Evolutionary conservation across 805 yeast genomes (phyloP).

Genomic region (Lipomyces oligophaga): DNA sequence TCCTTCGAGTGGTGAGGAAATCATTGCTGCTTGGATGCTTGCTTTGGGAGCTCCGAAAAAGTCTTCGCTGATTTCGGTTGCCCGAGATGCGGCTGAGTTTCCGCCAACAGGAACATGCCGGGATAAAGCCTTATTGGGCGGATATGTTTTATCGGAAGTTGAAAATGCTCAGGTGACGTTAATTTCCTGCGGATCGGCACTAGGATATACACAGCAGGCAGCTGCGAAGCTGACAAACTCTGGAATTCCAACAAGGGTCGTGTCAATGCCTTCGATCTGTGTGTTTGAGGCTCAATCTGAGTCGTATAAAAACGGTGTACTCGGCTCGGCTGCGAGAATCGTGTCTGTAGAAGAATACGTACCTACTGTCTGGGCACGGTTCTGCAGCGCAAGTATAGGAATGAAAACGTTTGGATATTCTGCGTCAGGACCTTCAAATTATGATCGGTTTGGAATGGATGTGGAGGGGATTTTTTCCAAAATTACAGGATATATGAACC

Average conservation of each 20-base stretch:
- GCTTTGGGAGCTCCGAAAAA: background rate
- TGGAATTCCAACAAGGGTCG: slow-evolving; percentile 2
- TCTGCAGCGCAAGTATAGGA: slow-evolving; percentile 9
- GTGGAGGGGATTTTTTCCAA: slow-evolving; percentile 1
- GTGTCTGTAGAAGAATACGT: slow-evolving; percentile 5
- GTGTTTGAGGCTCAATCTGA: slow-evolving; percentile 7
- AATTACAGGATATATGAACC: background rate
- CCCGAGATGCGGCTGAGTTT: slow-evolving; percentile 1
- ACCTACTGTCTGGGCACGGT: slow-evolving; percentile 5
- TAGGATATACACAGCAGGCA: slow-evolving; percentile 2
- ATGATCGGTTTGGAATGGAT: slow-evolving; percentile 4
- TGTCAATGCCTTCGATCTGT: slow-evolving; percentile 4
- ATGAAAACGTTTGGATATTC: slow-evolving; percentile 7
- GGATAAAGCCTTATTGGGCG: background rate
- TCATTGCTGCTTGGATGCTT: slow-evolving; percentile 3
- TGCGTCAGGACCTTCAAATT: slow-evolving; percentile 5
- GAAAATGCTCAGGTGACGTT: slow-evolving; percentile 3
- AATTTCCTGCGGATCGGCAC: slow-evolving; percentile 7
- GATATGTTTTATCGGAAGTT: slow-evolving; percentile 3
- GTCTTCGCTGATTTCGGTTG: slow-evolving; percentile 1
- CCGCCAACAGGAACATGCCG: slow-evolving; percentile 2
- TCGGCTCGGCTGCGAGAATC: slow-evolving; percentile 1
- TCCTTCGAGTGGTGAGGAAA: slow-evolving; percentile 4
- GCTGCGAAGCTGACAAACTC: background rate
- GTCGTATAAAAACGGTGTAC: background rate